Evolutionary conservation across 768 basidiomycete species (phyloP).

Genomic region (Naganishia onofrii): DNA sequence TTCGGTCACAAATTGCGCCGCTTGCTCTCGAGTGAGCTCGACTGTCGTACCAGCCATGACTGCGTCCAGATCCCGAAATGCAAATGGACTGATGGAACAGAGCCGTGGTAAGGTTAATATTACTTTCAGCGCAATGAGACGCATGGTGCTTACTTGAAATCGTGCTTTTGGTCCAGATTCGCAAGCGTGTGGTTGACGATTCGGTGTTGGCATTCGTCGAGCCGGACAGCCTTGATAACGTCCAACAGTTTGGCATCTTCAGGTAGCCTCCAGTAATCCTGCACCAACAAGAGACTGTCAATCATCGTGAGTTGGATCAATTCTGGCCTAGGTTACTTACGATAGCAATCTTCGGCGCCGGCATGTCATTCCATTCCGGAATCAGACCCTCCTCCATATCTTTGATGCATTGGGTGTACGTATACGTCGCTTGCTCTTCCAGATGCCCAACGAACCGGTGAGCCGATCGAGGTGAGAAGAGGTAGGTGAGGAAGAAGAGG

Average conservation of each 20-base stretch:
- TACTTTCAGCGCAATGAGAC: neutral
- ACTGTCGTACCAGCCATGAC: slow-evolving; percentile 70
- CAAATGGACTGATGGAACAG: slow-evolving; percentile 44
- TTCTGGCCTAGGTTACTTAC: slow-evolving; percentile 29
- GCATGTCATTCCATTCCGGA: slow-evolving; percentile 60
- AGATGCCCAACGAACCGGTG: slow-evolving; percentile 90
- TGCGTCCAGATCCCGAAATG: slow-evolving; percentile 84
- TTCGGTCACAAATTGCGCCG: slow-evolving; percentile 48
- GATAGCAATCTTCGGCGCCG: slow-evolving; percentile 83
- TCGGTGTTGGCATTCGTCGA: slow-evolving; percentile 84
- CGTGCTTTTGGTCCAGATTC: slow-evolving; percentile 69
- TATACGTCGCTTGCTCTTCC: slow-evolving; percentile 92
- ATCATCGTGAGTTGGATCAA: neutral
- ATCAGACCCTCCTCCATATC: slow-evolving; percentile 61
- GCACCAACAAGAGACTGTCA: neutral
- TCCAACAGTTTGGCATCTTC: slow-evolving; percentile 61
- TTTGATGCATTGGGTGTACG: slow-evolving; percentile 79
- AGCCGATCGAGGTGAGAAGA: slow-evolving; percentile 54
- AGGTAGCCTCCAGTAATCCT: slow-evolving; percentile 69
- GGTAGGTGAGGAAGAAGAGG: slow-evolving; percentile 65
- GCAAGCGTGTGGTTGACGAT: slow-evolving; percentile 96
- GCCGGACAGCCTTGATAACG: slow-evolving; percentile 84
- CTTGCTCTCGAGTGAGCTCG: slow-evolving; percentile 56
- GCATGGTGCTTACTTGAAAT: slow-evolving; percentile 61
- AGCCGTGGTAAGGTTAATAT: slow-evolving; percentile 9